Percentiles rank a stretch among this genome's conserved stretches.
phyloP scores from a whole-genome alignment of 2,329 filamentous ascomycete genomes.

The Raffaelea albimanens region DNA sequence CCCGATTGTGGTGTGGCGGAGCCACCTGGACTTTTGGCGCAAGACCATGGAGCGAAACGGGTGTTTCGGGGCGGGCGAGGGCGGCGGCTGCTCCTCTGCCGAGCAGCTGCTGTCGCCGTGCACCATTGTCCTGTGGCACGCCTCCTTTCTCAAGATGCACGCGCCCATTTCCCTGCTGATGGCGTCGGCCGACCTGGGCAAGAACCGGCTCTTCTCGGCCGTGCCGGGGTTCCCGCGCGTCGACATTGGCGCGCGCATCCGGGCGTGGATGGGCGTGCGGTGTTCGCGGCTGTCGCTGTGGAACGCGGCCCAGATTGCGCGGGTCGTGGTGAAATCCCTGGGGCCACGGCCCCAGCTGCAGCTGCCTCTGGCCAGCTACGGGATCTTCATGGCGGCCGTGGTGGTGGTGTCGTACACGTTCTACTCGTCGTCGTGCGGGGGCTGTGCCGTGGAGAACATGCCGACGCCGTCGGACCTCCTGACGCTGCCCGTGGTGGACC shows the following conservation, averaged over 20 bases:
- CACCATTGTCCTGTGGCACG: conserved; percentile 2
- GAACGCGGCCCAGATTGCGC: conserved; percentile 4
- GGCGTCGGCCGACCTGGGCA: neutral
- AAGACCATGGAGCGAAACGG: neutral
- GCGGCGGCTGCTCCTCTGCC: too few species aligned
- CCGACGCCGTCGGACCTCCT: too few species aligned
- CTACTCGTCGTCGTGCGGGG: neutral
- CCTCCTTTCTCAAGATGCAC: conserved; percentile 5
- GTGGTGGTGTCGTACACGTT: conserved; percentile 7
- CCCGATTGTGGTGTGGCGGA: neutral
- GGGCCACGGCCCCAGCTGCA: neutral
- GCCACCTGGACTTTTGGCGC: conserved; percentile 3
- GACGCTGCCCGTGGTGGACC: neutral
- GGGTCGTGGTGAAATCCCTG: neutral
- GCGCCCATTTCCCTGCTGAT: conserved; percentile 2
- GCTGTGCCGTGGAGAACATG: neutral
- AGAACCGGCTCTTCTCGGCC: neutral
- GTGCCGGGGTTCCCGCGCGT: neutral
- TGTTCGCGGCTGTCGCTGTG: conserved; percentile 3
- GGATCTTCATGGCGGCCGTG: conserved; percentile 6
- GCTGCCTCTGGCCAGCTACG: conserved; percentile 1
- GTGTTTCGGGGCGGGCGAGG: neutral
- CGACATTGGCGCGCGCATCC: conserved; percentile 3
- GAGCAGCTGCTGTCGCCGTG: neutral
- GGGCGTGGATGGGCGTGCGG: neutral